These are phyloP conservation scores for Stromatinia cepivora DNA, from an alignment of 2,329 filamentous ascomycete species.

Conservation along the genomic window DNA sequence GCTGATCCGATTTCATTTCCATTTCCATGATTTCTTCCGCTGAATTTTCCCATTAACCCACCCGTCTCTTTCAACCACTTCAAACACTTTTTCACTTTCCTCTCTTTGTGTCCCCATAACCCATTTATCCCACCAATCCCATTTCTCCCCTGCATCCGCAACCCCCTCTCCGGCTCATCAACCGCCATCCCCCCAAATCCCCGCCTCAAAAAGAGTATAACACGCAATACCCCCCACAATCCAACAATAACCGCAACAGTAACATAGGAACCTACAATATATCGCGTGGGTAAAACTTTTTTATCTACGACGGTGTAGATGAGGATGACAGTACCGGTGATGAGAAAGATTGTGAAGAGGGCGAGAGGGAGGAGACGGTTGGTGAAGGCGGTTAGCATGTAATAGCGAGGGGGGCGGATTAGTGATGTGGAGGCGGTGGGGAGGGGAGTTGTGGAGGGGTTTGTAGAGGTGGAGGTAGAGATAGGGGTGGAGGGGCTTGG, in stretches of 20 bases:
- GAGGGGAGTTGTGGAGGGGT: background rate
- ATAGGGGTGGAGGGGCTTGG: background rate
- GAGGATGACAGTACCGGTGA: background rate
- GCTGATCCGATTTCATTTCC: background rate
- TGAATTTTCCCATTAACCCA: background rate
- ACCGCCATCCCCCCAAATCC: background rate
- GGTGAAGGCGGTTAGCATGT: background rate
- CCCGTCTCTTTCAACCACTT: background rate
- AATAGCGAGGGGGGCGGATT: background rate
- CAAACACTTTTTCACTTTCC: background rate
- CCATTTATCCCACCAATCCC: background rate
- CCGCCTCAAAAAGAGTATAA: background rate
- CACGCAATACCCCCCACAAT: background rate
- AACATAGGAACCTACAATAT: background rate
- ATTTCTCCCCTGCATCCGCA: background rate
- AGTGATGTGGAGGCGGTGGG: background rate
- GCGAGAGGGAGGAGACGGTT: background rate
- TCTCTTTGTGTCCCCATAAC: background rate
- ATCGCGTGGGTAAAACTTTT: background rate
- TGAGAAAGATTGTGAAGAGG: background rate
- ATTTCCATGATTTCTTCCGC: background rate
- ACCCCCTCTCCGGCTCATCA: background rate
- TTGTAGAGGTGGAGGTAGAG: background rate
- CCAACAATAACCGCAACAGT: background rate
- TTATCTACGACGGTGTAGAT: background rate